Conservation (phyloP, 108 stramenopile species). For the Schizochytrium sp. region DNA sequence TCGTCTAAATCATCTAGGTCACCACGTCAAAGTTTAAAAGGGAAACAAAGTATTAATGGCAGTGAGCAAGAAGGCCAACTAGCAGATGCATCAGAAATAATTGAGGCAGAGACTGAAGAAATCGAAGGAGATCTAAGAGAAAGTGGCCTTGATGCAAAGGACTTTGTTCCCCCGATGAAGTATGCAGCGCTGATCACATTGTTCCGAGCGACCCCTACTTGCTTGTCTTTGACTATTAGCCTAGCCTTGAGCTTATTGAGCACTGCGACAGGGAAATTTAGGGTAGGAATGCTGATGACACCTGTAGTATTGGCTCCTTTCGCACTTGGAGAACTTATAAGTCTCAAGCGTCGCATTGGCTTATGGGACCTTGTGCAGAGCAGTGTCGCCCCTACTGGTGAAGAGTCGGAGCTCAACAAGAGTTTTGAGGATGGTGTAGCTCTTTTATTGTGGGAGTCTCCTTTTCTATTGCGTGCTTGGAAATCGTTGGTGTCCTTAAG, state of each 20-base stretch:
- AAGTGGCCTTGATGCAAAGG: background rate
- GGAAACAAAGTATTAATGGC: too few species aligned
- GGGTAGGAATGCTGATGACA: conserved; percentile 17
- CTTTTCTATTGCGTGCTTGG: background rate
- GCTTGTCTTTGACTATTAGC: background rate
- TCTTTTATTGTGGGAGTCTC: conserved; percentile 42
- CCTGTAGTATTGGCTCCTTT: conserved; percentile 32
- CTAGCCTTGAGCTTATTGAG: background rate
- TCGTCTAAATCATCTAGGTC: too few species aligned
- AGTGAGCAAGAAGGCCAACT: too few species aligned
- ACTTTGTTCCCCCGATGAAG: conserved; percentile 13
- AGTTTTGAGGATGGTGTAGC: conserved; percentile 24
- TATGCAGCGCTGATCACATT: background rate
- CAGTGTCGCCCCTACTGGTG: background rate
- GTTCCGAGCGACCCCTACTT: conserved; percentile 22
- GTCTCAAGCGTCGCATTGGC: background rate
- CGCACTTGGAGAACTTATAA: conserved; percentile 27
- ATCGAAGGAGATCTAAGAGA: background rate
- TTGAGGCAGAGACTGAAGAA: too few species aligned
- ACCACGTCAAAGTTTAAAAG: too few species aligned
- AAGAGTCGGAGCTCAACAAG: background rate
- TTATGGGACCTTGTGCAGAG: background rate
- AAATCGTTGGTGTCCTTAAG: background rate
- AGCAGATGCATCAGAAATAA: too few species aligned
- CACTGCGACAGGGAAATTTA: background rate